Conservation (phyloP, 2,329 filamentous ascomycete species). For the Rasamsonia emersonii region DNA sequence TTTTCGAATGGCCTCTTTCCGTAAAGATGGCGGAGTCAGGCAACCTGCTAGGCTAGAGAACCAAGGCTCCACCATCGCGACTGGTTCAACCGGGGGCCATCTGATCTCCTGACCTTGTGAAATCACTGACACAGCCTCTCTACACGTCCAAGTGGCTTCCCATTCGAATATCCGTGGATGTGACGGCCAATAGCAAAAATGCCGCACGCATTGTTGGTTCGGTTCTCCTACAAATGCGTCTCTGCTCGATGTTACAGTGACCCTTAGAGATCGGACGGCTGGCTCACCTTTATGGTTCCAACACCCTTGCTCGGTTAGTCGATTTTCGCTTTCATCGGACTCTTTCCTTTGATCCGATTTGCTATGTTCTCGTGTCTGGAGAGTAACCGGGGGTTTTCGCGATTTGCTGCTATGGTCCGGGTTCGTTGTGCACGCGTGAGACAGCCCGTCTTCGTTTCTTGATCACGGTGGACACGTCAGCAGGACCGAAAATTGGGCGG, state of each 20-base stretch:
- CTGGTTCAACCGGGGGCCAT: no score
- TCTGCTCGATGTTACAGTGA: neutral
- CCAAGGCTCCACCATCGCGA: no score
- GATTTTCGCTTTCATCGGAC: neutral
- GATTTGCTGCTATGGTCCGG: no score
- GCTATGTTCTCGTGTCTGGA: no score
- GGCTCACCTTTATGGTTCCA: conserved; percentile 1
- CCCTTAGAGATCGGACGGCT: neutral
- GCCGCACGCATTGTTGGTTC: no score
- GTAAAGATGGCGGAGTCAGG: conserved; percentile 1
- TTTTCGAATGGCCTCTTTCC: neutral
- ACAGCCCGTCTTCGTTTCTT: neutral
- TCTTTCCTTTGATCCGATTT: neutral
- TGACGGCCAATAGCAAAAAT: no score
- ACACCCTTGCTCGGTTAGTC: neutral
- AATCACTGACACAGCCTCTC: no score
- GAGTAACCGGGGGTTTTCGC: no score
- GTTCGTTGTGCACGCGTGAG: no score
- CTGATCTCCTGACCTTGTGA: no score
- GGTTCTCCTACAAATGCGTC: neutral
- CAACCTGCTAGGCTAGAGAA: neutral
- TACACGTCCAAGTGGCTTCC: no score
- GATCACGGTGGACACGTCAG: neutral
- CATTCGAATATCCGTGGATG: no score
- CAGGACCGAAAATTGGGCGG: neutral